These are phyloP conservation scores for Mucor lusitanicus DNA, from an alignment of 371 early-diverging fungal species.

Conservation along the genomic window DNA sequence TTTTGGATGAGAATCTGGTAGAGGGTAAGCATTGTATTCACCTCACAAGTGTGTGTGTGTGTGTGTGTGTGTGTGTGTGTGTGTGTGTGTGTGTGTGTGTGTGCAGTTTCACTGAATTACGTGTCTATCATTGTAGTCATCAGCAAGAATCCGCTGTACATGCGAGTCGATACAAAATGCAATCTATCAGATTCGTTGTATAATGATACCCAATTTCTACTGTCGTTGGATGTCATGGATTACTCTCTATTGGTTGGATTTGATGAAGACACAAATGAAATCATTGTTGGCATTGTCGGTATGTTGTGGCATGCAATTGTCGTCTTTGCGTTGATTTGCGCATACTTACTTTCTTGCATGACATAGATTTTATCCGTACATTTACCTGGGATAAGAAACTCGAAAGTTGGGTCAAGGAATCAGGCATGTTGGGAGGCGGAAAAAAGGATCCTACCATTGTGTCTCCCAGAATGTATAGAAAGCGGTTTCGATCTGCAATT, in stretches of 20 bases:
- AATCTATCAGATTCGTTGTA: conserved; percentile 77
- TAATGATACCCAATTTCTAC: conserved; percentile 90
- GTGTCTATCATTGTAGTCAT: conserved; percentile 50
- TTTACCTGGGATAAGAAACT: conserved; percentile 97
- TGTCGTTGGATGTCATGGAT: conserved; percentile 92
- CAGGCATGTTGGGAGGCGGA: conserved; percentile 82
- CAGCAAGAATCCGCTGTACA: conserved; percentile 83
- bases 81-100: no score
- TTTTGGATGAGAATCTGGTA: conserved; percentile 91
- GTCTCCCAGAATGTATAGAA: conserved; percentile 90
- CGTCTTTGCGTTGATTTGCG: no score
- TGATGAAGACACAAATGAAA: conserved; percentile 77
- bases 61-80: no score
- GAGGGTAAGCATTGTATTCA: conserved; percentile 55
- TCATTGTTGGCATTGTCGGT: conserved; percentile 93
- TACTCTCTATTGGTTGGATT: conserved; percentile 93
- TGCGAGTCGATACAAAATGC: conserved; percentile 84
- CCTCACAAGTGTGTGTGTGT: no score
- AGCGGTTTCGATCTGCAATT: conserved; percentile 92
- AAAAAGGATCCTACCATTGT: conserved; percentile 93
- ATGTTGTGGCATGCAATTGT: conserved; percentile 14
- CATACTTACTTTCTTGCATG: neutral
- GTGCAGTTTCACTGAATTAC: no score
- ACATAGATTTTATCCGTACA: conserved; percentile 87
- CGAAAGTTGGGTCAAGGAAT: conserved; percentile 94